Evolutionary conservation across 2,329 filamentous ascomycete genomes (phyloP), one percentile per base, ranked within the genome.

Genomic region (Penicillium paneum): DNA sequence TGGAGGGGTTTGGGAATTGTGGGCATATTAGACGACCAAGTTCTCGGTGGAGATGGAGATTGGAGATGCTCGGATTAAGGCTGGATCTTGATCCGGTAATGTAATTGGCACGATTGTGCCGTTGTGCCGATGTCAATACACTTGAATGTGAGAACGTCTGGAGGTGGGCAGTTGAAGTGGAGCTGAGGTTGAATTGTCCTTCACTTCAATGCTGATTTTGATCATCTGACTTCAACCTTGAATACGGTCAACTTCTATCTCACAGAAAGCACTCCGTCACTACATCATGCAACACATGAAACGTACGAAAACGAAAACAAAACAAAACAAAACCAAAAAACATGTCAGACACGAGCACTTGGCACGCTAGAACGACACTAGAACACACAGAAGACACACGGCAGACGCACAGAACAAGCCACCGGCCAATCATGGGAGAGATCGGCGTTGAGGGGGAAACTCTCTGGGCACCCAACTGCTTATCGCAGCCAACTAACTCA

Each of bases 381-480:
- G 60, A 62, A 62, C 49, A 39, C 39, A 55, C 54, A 55, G 40
- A 57, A 57, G 60, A 57, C 3, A 17, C 21, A 5, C n/a, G 21
- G 21, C 3, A 62, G 52, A 39, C 39, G 54, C 54, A 55, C 43
- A 57, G 59, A 61, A 59, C 3, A 15, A 3, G 8, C n/a, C 43
- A 40, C 35, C 39, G 21, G 40, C 32, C 43, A 54, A 46, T 46
- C 19, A 48, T n/a, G 15, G 13, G 6, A 32, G n/a, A 2, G 19
- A 43, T 24, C 12, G 39, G 28, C n/a, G 32, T 19, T 19, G 58
- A 57, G 54, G 49, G 57, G 43, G 21, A 24, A 57, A 42, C 29
- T 40, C 51, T 43, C 41, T 46, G n/a, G 44, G 50, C 35, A 41
- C 29, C 38, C 21, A 26, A 43, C 59, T 56, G 57, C 50, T 56